These are phyloP conservation scores for Liquidambar formosana DNA, from an alignment of 164 flowering plant genomes.

Conservation along the genomic window DNA sequence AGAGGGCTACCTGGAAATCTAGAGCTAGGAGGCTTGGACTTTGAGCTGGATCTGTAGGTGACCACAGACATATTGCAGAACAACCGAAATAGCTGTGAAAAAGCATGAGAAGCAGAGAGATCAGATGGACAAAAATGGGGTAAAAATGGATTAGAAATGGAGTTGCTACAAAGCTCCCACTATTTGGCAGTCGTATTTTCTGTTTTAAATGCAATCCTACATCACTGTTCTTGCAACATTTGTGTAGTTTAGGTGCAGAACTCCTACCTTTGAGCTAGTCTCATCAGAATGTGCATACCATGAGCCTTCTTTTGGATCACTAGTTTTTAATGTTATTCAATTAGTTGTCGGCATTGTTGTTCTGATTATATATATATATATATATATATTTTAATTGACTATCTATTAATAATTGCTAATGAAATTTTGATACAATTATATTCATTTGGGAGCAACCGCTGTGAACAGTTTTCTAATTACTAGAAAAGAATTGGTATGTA, in stretches of 20 bases:
- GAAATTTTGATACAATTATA: slow-evolving; percentile 49
- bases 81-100: too few species aligned
- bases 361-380: too few species aligned
- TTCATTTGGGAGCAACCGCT: slow-evolving; percentile 72
- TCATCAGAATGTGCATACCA: not conserved
- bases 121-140: too few species aligned
- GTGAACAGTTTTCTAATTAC: slow-evolving; percentile 48
- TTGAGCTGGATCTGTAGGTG: too few species aligned
- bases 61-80: too few species aligned
- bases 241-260: not conserved
- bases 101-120: too few species aligned
- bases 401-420: not conserved
- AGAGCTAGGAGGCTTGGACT: too few species aligned
- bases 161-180: not conserved
- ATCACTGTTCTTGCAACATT: not conserved
- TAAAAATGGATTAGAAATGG: not conserved
- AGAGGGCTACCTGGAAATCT: too few species aligned
- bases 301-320: not conserved
- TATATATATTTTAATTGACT: not conserved
- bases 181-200: not conserved
- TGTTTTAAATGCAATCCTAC: not conserved
- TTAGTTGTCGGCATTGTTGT: too few species aligned
- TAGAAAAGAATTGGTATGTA: slow-evolving; percentile 83
- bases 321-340: too few species aligned
- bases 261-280: not conserved